A percentile compares a stretch with the other conserved stretches of the same genome.
These are phyloP conservation scores for Solanum sejunctum DNA, from an alignment of 257 asterid genomes.

Conservation along the genomic window DNA sequence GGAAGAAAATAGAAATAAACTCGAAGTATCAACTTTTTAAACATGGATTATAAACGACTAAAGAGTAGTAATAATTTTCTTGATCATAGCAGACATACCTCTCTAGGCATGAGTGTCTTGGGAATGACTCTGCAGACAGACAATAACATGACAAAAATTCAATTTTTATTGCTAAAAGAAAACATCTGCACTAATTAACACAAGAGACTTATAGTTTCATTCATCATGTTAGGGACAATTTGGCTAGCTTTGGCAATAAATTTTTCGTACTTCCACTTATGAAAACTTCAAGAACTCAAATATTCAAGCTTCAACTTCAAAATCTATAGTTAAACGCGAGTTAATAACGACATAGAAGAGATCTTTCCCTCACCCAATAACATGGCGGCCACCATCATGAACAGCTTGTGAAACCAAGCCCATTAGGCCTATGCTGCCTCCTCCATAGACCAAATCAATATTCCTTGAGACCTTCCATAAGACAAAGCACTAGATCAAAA, in stretches of 20 bases:
- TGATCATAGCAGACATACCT: slow-evolving; percentile 54
- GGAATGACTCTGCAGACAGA: slow-evolving; percentile 89
- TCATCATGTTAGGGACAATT: background rate
- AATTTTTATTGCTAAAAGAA: slow-evolving; percentile 11
- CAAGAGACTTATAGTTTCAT: background rate
- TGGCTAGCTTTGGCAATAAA: background rate
- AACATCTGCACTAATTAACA: background rate
- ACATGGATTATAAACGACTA: background rate
- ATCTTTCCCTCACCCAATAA: slow-evolving; percentile 48
- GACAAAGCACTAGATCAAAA: background rate
- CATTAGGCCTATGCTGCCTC: slow-evolving; percentile 97
- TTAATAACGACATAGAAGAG: background rate
- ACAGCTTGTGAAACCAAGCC: slow-evolving; percentile 93
- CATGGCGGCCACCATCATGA: slow-evolving; percentile 92
- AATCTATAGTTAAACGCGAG: background rate
- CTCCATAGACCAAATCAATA: slow-evolving; percentile 97
- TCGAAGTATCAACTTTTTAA: background rate
- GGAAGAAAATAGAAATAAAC: background rate
- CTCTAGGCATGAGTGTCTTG: slow-evolving; percentile 99
- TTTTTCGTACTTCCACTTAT: too few relatives aligned
- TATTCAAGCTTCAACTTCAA: background rate
- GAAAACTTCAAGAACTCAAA: too few relatives aligned
- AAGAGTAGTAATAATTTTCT: slow-evolving; percentile 9
- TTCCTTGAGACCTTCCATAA: slow-evolving; percentile 52
- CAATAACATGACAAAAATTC: slow-evolving; percentile 51